Base-by-base conservation (phyloP, 2,329 filamentous ascomycete species). In the Botrytis galanthina region DNA sequence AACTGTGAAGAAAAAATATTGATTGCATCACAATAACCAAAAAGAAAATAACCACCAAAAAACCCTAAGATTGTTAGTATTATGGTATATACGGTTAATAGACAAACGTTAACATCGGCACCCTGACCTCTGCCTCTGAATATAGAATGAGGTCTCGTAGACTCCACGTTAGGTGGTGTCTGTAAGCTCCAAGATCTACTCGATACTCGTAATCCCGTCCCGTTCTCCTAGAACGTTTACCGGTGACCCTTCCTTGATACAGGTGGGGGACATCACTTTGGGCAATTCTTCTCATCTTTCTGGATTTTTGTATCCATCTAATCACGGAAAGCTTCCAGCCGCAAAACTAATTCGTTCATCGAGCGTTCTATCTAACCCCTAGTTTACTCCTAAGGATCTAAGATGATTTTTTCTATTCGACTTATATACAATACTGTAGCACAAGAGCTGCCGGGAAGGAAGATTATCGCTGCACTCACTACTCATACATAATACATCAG, bases 401-500 rank as follows among this genome's bases (percentile, higher is more conserved):
- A 63, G n/a, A 18, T 20, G 1, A 3, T 20, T 44, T 44, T 44
- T 29, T 7, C 4, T 12, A 20, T 18, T n/a, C 22, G 12, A 18
- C 26, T 18, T n/a, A 22, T 3, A 7, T 42, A 32, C 8, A n/a
- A 37, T 67, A 67, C 18, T 54, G 8, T 26, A 54, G 32, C 46
- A 39, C 22, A 4, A 26, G 4, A 10, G 46, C 37, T 18, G 10
- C 20, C 4, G 29, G 9, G 10, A 54, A 3, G 14, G n/a, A 54
- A 4, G 3, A 7, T 2, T 20, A 8, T 39, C 32, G 9, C 16
- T 22, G 2, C 1, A 8, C 32, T n/a, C 1, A 8, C 32, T n/a
- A 64, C 4, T 63, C n/a, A 14, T 26, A 44, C 10, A 32, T 10
- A 22, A 44, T 14, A 14, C 3, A 54, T 1, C 20, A 14, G 26